phyloP scores from a whole-genome alignment of 2,329 filamentous ascomycete genomes.

The Hypoxylon sp. region DNA sequence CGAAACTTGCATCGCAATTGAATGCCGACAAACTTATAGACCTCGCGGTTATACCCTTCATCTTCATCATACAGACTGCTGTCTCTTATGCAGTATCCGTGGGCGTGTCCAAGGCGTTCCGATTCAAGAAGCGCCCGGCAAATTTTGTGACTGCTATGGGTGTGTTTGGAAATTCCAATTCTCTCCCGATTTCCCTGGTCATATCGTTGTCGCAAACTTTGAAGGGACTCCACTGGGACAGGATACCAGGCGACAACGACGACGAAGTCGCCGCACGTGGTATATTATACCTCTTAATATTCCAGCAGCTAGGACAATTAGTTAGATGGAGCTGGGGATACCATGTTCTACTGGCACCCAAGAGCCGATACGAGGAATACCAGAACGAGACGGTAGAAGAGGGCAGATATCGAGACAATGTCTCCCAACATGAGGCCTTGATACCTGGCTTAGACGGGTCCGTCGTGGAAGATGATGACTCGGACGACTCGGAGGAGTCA shows the following conservation, averaged over 20 bases:
- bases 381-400: constrained; percentile 66
- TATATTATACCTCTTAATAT: constrained; percentile 95
- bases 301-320: constrained; percentile 95
- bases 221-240: constrained; percentile 92
- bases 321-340: constrained; percentile 99
- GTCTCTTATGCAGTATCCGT: constrained; percentile 86
- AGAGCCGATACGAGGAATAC: constrained; percentile 77
- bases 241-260: constrained; percentile 90
- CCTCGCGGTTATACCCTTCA: constrained; percentile 92
- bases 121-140: constrained; percentile 84
- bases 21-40: constrained; percentile 91
- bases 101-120: constrained; percentile 77
- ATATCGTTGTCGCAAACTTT: constrained; percentile 94
- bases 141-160: constrained; percentile 99
- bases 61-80: constrained; percentile 88
- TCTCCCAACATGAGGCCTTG: constrained; percentile 56
- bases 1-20: constrained; percentile 93
- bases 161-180: constrained; percentile 98
- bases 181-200: constrained; percentile 94
- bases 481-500: constrained; percentile 58
- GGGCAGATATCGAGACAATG: constrained; percentile 69
- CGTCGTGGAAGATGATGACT: constrained; percentile 53
- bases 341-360: constrained; percentile 90
- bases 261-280: constrained; percentile 93
- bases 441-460: constrained; percentile 61